Conservation (phyloP, 208 protist species). For the Acanthamoeba triangularis region DNA sequence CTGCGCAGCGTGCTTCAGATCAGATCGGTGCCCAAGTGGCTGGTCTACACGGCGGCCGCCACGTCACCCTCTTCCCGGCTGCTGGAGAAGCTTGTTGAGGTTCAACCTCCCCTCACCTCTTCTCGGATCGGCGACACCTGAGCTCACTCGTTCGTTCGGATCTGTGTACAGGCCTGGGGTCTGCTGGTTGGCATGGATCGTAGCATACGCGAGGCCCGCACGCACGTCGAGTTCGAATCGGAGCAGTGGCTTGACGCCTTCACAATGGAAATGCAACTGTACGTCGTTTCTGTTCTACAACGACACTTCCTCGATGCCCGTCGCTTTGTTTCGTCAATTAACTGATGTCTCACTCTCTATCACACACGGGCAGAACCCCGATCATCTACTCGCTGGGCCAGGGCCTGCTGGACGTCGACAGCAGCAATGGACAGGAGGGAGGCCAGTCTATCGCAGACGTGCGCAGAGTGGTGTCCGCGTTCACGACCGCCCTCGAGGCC, state of each 20-base stretch:
- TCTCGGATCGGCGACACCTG: background rate
- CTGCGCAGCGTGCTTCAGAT: conserved; percentile 46
- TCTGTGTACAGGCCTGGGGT: background rate
- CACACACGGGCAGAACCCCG: background rate
- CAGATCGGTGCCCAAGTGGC: conserved; percentile 44
- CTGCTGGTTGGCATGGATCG: conserved; percentile 9
- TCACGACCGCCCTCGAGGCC: background rate
- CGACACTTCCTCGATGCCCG: too few species aligned
- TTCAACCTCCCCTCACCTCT: background rate
- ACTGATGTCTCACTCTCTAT: background rate
- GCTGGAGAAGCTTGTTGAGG: conserved; percentile 15
- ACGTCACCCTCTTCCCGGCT: background rate
- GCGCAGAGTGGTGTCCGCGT: background rate
- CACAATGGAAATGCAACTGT: conserved; percentile 67
- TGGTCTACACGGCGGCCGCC: conserved; percentile 23
- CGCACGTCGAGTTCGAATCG: conserved; percentile 50
- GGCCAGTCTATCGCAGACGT: background rate
- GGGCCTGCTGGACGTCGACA: conserved; percentile 8
- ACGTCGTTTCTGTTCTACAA: background rate
- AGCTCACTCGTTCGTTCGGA: background rate
- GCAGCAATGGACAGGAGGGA: background rate
- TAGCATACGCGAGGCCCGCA: background rate
- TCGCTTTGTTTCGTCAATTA: too few species aligned
- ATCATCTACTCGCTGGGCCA: conserved; percentile 37
- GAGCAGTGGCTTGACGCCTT: conserved; percentile 65